These are phyloP conservation scores for Fusarium annulatum DNA, from an alignment of 2,329 filamentous ascomycete genomes.

Conservation along the genomic window DNA sequence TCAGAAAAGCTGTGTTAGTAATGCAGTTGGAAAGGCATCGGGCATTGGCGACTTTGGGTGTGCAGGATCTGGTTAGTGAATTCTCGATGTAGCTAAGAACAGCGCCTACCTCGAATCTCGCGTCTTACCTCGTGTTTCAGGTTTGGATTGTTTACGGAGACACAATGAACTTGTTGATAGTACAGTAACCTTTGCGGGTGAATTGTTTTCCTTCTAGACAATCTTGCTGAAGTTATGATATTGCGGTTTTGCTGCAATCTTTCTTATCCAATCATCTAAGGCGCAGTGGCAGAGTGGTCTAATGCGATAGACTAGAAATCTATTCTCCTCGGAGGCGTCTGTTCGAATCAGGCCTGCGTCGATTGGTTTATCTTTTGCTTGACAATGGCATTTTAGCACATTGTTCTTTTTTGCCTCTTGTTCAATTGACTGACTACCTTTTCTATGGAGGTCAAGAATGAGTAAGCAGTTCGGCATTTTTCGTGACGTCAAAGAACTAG, in stretches of 20 bases:
- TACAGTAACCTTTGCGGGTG: neutral
- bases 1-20: neutral
- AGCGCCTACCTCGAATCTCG: neutral
- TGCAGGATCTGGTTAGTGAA: neutral
- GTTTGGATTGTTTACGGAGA: neutral
- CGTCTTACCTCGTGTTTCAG: neutral
- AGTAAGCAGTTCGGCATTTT: neutral
- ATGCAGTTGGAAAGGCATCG: neutral
- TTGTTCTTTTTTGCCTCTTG: neutral
- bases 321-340: slow-evolving; percentile 31
- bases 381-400: accelerated
- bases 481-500: neutral
- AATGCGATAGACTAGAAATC: slow-evolving; percentile 33
- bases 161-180: neutral
- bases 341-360: slow-evolving; percentile 32
- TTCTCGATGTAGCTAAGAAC: neutral
- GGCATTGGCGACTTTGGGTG: neutral
- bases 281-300: slow-evolving; percentile 32
- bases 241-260: accelerated
- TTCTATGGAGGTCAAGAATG: neutral
- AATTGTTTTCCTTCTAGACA: too few relatives aligned
- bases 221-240: accelerated
- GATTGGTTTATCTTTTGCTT: slow-evolving; percentile 3
- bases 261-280: slow-evolving; percentile 3
- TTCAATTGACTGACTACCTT: too few relatives aligned